These are phyloP conservation scores for Cordia subcordata DNA, from an alignment of 257 asterid genomes.

Conservation along the genomic window DNA sequence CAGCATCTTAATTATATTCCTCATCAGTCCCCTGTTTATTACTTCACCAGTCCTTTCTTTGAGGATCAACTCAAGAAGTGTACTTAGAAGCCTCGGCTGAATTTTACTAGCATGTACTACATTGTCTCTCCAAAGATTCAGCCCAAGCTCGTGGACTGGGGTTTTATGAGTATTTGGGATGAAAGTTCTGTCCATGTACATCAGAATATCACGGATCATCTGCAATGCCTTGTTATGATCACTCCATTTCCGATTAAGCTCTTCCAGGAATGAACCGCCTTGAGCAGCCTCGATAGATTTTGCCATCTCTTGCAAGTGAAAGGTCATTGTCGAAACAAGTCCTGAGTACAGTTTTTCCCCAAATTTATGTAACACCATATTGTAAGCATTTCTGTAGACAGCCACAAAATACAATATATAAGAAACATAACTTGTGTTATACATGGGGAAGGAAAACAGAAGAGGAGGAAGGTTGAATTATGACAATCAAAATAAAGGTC, in stretches of 20 bases:
- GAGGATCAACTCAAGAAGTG: slow-evolving; percentile 27
- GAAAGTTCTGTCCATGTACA: slow-evolving; percentile 36
- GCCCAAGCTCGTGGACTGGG: slow-evolving; percentile 31
- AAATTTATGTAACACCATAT: slow-evolving; percentile 35
- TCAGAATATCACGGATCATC: slow-evolving; percentile 22
- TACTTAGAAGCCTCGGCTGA: slow-evolving; percentile 29
- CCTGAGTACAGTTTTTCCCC: slow-evolving; percentile 36
- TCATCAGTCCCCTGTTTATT: slow-evolving; percentile 43
- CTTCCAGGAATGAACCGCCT: slow-evolving; percentile 29
- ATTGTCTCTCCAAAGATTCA: slow-evolving; percentile 33
- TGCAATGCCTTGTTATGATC: slow-evolving; percentile 37
- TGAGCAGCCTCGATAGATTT: slow-evolving; percentile 26
- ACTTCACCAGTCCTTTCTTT: slow-evolving; percentile 30
- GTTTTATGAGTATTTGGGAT: slow-evolving; percentile 31
- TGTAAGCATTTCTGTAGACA: slow-evolving; percentile 30
- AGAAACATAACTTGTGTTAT: too few relatives aligned
- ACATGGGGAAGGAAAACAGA: too few relatives aligned
- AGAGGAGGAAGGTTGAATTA: too few relatives aligned
- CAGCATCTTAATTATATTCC: slow-evolving; percentile 73
- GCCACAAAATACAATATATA: background rate
- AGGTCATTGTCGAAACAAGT: slow-evolving; percentile 32
- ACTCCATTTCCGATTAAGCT: slow-evolving; percentile 29
- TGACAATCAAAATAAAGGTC: too few relatives aligned
- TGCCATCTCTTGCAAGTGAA: slow-evolving; percentile 30
- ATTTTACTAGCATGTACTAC: slow-evolving; percentile 24